A percentile compares a stretch with the other conserved stretches of the same genome.
Evolutionary conservation across 306 rosid genomes (phyloP).

Genomic region (Cucumis cinereus): DNA sequence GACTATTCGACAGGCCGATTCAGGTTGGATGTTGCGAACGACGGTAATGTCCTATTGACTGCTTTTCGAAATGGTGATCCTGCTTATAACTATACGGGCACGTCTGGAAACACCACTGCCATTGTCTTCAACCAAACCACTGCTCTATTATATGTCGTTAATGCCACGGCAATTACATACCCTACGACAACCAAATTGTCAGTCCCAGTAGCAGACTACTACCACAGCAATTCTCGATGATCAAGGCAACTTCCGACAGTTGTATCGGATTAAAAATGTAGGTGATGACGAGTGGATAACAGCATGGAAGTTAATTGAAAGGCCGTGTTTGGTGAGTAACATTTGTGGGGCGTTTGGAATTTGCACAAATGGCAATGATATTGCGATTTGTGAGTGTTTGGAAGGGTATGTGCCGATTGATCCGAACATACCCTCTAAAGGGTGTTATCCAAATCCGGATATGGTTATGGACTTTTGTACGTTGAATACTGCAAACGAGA

Average conservation of each 20-base stretch:
- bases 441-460: constrained; percentile 19
- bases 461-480: constrained; percentile 22
- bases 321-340: constrained; percentile 21
- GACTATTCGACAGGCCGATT: neutral
- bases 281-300: constrained; percentile 1
- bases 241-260: constrained; percentile 20
- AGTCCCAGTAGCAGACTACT: constrained; percentile 7
- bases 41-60: neutral
- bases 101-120: neutral
- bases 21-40: neutral
- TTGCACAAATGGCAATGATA: constrained; percentile 18
- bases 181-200: neutral
- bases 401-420: constrained; percentile 21
- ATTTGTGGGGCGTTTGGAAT: constrained; percentile 32
- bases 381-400: constrained; percentile 16
- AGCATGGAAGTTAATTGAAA: constrained; percentile 12
- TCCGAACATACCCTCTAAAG: constrained; percentile 24
- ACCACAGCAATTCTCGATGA: constrained; percentile 16
- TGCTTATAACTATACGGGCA: constrained; percentile 12
- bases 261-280: neutral
- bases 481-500: neutral
- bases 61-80: constrained; percentile 2
- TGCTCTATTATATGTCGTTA: constrained; percentile 11
- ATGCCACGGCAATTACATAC: neutral
- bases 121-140: constrained; percentile 16